Evolutionary conservation across 441 rosid species (phyloP).

Genomic region (Arabidopsis lyrata): DNA sequence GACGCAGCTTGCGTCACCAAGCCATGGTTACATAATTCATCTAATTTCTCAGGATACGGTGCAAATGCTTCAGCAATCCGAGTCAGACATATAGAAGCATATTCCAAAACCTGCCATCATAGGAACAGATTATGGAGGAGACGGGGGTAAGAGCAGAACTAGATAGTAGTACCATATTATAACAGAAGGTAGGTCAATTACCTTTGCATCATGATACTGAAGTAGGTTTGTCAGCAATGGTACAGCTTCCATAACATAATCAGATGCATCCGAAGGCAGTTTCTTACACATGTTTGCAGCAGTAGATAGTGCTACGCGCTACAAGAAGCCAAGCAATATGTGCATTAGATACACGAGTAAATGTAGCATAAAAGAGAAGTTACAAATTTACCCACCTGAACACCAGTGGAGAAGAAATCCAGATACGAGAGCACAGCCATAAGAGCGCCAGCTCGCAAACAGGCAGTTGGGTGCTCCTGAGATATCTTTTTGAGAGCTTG

Average conservation of each 20-base stretch:
- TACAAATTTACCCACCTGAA: slow-evolving; percentile 65
- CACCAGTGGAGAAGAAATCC: slow-evolving; percentile 99
- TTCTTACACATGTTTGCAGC: slow-evolving; percentile 99
- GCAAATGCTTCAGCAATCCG: slow-evolving; percentile 99
- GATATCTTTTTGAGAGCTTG: slow-evolving; percentile 99
- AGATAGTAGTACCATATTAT: neutral
- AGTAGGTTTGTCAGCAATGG: slow-evolving; percentile 96
- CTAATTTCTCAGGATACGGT: slow-evolving; percentile 84
- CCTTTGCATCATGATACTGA: slow-evolving; percentile 98
- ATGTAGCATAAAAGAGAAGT: slow-evolving; percentile 10
- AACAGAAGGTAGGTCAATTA: slow-evolving; percentile 30
- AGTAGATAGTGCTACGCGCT: slow-evolving; percentile 98
- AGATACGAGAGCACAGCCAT: slow-evolving; percentile 99
- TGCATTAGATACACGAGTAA: slow-evolving; percentile 19
- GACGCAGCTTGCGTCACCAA: slow-evolving; percentile 97
- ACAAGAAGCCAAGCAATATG: slow-evolving; percentile 32
- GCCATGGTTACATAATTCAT: slow-evolving; percentile 95
- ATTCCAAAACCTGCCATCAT: slow-evolving; percentile 85
- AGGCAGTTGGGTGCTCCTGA: slow-evolving; percentile 99
- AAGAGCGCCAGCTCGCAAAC: slow-evolving; percentile 98
- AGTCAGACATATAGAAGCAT: slow-evolving; percentile 96
- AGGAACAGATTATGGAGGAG: slow-evolving; percentile 23
- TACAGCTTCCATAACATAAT: slow-evolving; percentile 99
- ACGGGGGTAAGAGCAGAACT: slow-evolving; percentile 22
- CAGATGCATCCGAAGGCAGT: slow-evolving; percentile 99